Conservation (phyloP, 805 yeast species). For the Candida oleophila region DNA sequence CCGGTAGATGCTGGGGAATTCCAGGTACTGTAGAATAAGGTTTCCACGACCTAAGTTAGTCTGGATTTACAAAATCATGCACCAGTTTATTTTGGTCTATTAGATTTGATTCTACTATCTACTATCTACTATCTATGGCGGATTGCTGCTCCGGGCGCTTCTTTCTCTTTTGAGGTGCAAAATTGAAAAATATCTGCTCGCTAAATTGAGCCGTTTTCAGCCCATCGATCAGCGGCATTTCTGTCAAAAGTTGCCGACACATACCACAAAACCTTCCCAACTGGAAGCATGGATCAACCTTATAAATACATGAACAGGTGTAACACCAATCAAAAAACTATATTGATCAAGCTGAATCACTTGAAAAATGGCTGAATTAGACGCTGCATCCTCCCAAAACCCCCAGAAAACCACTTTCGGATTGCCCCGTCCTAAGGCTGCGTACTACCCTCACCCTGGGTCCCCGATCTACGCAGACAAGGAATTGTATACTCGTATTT, state of each 20-base stretch:
- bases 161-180: too few species aligned
- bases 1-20: too few species aligned
- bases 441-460: conserved; percentile 56
- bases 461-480: conserved; percentile 53
- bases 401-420: conserved; percentile 33
- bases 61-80: too few species aligned
- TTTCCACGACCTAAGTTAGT: too few species aligned
- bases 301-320: too few species aligned
- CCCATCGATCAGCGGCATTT: not conserved
- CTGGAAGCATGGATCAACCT: not conserved
- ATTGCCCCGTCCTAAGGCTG: conserved; percentile 48
- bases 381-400: conserved; percentile 28
- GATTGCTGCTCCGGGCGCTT: too few species aligned
- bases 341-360: not conserved
- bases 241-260: not conserved
- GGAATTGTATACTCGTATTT: conserved; percentile 45
- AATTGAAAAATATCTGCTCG: not conserved
- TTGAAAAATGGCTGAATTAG: conserved; percentile 12
- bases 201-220: not conserved
- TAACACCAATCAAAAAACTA: too few species aligned
- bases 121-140: too few species aligned
- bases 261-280: not conserved
- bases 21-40: too few species aligned
- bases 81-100: too few species aligned
- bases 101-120: too few species aligned